phyloP scores from a whole-genome alignment of 2,329 filamentous ascomycete species.

The Colletotrichum simmondsii region DNA sequence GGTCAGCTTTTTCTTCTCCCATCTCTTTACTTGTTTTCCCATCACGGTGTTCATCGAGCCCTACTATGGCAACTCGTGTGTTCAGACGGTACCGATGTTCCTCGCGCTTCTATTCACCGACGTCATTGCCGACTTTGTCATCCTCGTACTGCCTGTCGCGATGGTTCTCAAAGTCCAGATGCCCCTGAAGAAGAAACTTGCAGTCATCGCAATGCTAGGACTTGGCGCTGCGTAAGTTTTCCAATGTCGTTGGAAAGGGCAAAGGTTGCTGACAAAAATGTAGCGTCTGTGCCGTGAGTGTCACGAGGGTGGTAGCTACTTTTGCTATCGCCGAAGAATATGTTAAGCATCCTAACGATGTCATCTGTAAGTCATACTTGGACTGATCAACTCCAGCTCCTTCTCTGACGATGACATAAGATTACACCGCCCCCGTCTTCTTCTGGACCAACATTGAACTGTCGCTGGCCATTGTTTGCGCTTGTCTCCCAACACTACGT shows the following conservation, averaged over 20 bases:
- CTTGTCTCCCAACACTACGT: constrained; percentile 51
- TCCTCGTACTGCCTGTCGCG: constrained; percentile 41
- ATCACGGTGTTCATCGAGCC: constrained; percentile 39
- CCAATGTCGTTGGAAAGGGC: not conserved
- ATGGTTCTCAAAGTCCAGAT: constrained; percentile 40
- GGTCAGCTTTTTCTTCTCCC: constrained; percentile 40
- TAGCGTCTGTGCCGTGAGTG: constrained; percentile 31
- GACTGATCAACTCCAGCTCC: no score
- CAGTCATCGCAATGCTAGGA: constrained; percentile 40
- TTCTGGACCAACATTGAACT: constrained; percentile 54
- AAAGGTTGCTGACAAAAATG: not conserved
- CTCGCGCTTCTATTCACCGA: constrained; percentile 38
- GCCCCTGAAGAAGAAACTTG: constrained; percentile 38
- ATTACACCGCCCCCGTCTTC: constrained; percentile 41
- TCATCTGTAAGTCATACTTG: constrained; percentile 37
- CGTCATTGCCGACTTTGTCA: constrained; percentile 39
- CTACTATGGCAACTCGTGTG: constrained; percentile 39
- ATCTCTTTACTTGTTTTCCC: constrained; percentile 41
- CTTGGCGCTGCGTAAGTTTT: constrained; percentile 38
- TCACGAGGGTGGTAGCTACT: constrained; percentile 37
- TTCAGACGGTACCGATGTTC: constrained; percentile 37
- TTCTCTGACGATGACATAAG: constrained; percentile 4
- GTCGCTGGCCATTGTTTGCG: constrained; percentile 51
- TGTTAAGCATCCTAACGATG: constrained; percentile 37
- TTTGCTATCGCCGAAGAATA: constrained; percentile 37